Evolutionary conservation across 768 basidiomycete species (phyloP), one percentile per base, ranked within the genome.

Genomic region (Grammothele lineata): DNA sequence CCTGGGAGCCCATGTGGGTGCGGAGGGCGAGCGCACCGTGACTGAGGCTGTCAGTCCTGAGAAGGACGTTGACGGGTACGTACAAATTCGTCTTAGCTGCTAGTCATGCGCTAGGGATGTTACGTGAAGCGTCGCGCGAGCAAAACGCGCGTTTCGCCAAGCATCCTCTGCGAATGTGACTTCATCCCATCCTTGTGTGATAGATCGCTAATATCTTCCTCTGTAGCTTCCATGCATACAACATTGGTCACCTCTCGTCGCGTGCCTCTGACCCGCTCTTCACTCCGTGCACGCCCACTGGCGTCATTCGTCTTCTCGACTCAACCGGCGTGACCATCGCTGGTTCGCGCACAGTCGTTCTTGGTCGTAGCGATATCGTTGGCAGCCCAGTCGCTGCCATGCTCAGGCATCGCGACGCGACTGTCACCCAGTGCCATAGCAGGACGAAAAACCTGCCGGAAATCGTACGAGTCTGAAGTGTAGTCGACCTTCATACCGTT

Each of bases 351-450:
- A 83, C 87, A 10, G 94, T 97, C 48, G 92, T 99, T 19, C 84
- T 99, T 36, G 96, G 96, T 51, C 85, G 96, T 55, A 92, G 89
- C 62, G 96, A 99, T 62, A 98, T 99, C 59, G 96, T 99, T 46
- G 96, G 96, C 45, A 95, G 82, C 57, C 96, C 96, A 23, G 93
- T 97, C 40, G 84, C 85, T 30, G 86, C 91, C 26, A 84, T 99
- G 76, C 74, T 99, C 43, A 75, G 92, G 57, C 87, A 85, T 63
- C 80, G 78, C 51, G 88, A 98, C 62, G 94, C 96, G 2, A 99
- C 96, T 18, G 92, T 98, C 52, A 98, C 93, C 18, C 95, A 97
- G 66, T 98, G 95, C 66, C 96, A 99, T 67, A 93, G 91, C 55
- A 78, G 81, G 33, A 94, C 95, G 45, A 80, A 81, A 66, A 81